phyloP scores from a whole-genome alignment of 169 alveolate genomes.

The Plasmodium berghei region DNA sequence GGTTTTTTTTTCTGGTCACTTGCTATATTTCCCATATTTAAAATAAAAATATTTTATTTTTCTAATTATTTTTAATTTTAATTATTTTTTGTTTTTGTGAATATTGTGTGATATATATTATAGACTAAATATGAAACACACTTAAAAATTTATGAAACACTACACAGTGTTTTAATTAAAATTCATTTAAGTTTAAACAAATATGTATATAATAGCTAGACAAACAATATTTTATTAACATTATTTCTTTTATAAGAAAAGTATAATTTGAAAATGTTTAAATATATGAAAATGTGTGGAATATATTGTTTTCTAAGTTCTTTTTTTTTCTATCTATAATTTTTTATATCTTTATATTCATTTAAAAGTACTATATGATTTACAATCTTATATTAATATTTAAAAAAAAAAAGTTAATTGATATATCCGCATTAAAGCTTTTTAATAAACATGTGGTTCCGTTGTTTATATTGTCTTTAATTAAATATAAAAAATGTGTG shows the following conservation, averaged over 20 bases:
- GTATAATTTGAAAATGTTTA: background rate
- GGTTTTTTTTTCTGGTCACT: constrained; percentile 55
- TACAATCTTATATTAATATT: too few species aligned
- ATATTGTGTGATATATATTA: background rate
- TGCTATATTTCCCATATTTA: constrained; percentile 56
- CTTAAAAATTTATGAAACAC: background rate
- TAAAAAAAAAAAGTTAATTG: background rate
- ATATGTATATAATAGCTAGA: background rate
- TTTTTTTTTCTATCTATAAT: too few species aligned
- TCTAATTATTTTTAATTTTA: background rate
- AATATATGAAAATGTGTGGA: too few species aligned
- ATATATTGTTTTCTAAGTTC: too few species aligned
- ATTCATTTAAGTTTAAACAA: background rate
- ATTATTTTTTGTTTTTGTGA: background rate
- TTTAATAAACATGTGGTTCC: background rate
- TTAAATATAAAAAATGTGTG: background rate
- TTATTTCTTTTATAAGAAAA: constrained; percentile 1
- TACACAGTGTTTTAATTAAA: background rate
- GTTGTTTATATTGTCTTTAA: background rate
- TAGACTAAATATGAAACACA: background rate
- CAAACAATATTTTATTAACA: background rate
- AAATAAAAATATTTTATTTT: background rate
- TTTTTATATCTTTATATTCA: too few species aligned
- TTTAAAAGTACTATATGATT: too few species aligned
- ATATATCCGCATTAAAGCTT: background rate